phyloP scores from a whole-genome alignment of 495 filamentous ascomycete genomes.

The Cryomyces antarcticus region DNA sequence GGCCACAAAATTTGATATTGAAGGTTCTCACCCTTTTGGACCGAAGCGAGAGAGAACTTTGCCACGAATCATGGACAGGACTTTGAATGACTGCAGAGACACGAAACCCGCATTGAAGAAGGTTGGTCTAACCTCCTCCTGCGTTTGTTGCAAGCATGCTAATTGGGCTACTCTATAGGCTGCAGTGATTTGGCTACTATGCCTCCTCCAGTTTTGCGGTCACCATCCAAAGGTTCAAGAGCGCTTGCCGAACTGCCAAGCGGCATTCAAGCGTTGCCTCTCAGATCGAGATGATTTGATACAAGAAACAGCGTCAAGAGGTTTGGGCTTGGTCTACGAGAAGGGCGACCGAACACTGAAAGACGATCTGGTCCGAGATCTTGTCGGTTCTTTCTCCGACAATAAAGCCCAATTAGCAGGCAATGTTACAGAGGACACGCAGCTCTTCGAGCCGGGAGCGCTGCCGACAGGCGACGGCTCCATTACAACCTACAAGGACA shows the following conservation, averaged over 20 bases:
- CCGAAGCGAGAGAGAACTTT: conserved; percentile 27
- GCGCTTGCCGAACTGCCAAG: conserved; percentile 58
- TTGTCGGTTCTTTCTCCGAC: conserved; percentile 69
- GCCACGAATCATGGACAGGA: conserved; percentile 36
- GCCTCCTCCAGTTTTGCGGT: conserved; percentile 79
- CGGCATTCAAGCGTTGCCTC: conserved; percentile 70
- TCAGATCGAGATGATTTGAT: conserved; percentile 79
- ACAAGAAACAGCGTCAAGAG: conserved; percentile 83
- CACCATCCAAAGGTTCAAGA: conserved; percentile 47
- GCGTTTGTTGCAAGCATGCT: too few species aligned
- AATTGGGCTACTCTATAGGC: conserved; percentile 18
- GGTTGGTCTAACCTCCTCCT: conserved; percentile 1
- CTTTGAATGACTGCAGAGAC: conserved; percentile 50
- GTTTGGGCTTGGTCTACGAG: conserved; percentile 77
- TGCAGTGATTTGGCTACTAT: conserved; percentile 81
- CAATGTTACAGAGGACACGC: conserved; percentile 69
- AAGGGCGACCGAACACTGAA: conserved; percentile 65
- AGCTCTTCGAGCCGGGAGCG: conserved; percentile 85
- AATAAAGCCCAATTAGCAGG: conserved; percentile 44
- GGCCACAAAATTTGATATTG: conserved; percentile 39
- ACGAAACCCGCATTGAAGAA: conserved; percentile 76
- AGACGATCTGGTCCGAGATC: conserved; percentile 63
- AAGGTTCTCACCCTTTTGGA: conserved; percentile 17
- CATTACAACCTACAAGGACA: conserved; percentile 86
- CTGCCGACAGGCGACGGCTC: conserved; percentile 78